Base-by-base conservation (phyloP, 2,329 filamentous ascomycete species). In the Fusarium torulosum region DNA sequence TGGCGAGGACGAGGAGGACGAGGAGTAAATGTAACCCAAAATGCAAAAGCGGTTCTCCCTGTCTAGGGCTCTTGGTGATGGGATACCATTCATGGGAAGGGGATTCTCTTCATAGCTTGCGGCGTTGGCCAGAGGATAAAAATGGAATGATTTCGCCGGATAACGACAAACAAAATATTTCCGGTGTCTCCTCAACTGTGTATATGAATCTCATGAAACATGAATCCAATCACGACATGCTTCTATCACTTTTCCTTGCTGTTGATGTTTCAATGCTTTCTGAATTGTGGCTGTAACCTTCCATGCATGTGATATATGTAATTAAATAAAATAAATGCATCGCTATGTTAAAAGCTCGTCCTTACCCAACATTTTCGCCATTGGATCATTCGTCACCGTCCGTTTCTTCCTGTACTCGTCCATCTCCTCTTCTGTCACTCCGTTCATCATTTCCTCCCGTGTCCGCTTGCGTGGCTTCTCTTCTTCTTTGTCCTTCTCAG, bases 1-100 rank as follows among this genome's bases (percentile, higher is more conserved):
- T 66, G 92, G 84, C 62, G 95, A 88, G 74, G 94, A 91, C 76
- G 94, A 93, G 78, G 95, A 97, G 81, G 94, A 96, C 77, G 94
- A 97, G 76, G 85, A 88, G 81, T 87, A 88, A 80, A 86, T 78
- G 75, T 74, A 76, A 75, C 38, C 70, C 63, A 71, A 69, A 72
- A 73, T 72, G 69, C 71, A 66, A 69, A 70, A 56, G 77, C 67
- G 69, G 67, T 71, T 74, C 71, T 77, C 72, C 66, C 72, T 71
- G 67, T 73, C 63, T 71, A 57, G 68, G 71, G 63, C 63, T 69
- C 67, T 70, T 75, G 72, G 74, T 71, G 72, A 70, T 70, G 75
- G 75, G 71, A 77, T 76, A 76, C 75, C 75, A 76, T 72, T 72
- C 71, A 77, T 76, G 77, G 77, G 76, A 78, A 76, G 72, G 74